Percentiles rank a stretch among this genome's conserved stretches.
Conservation (phyloP, 345 rosid genomes). For the Mercurialis annua region DNA sequence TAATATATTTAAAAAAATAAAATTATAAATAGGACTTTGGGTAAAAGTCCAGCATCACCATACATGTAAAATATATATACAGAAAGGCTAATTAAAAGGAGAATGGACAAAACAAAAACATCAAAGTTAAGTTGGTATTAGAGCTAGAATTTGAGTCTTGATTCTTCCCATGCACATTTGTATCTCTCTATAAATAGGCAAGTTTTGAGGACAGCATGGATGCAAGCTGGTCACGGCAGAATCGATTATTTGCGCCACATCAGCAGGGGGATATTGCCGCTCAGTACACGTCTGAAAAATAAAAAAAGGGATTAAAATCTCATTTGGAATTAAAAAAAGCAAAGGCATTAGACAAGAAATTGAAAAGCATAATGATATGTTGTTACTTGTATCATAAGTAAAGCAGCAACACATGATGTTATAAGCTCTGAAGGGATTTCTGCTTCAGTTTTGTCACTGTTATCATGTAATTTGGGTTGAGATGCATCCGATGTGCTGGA, state of each 20-base stretch:
- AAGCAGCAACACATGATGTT: slow-evolving; percentile 78
- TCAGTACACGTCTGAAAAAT: slow-evolving; percentile 74
- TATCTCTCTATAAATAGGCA: slow-evolving; percentile 76
- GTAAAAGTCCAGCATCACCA: neutral
- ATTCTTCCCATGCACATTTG: slow-evolving; percentile 91
- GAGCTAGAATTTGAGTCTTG: slow-evolving; percentile 86
- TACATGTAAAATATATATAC: slow-evolving; percentile 19
- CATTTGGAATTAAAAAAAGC: neutral
- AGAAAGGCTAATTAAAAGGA: slow-evolving; percentile 8
- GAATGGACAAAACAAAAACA: neutral
- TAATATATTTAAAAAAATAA: too few species aligned
- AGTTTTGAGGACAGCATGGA: slow-evolving; percentile 76
- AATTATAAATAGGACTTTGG: too few species aligned
- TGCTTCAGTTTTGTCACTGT: slow-evolving; percentile 40
- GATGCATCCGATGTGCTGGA: slow-evolving; percentile 31
- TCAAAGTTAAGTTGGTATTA: slow-evolving; percentile 46
- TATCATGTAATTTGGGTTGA: slow-evolving; percentile 32
- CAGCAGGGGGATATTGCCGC: slow-evolving; percentile 78
- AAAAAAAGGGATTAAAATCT: neutral
- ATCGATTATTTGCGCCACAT: slow-evolving; percentile 93
- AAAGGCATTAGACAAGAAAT: neutral
- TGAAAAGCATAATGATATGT: neutral
- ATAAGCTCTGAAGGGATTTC: slow-evolving; percentile 71
- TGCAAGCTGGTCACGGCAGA: slow-evolving; percentile 72
- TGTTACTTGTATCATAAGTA: slow-evolving; percentile 85